Evolutionary conservation across 108 stramenopile species (phyloP).

Genomic region (Nitzschia palea): DNA sequence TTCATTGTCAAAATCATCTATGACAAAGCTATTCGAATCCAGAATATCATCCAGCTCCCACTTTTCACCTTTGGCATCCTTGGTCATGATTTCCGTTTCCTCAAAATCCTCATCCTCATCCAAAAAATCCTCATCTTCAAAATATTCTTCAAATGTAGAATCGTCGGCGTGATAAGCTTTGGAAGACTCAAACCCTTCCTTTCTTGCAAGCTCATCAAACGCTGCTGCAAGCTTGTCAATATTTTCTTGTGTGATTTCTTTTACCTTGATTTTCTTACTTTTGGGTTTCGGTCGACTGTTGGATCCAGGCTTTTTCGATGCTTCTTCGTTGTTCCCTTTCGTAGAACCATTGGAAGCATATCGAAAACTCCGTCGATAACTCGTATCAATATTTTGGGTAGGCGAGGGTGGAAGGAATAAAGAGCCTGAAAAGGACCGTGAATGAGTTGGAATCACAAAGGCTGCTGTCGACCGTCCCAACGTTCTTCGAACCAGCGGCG

Average conservation of each 20-base stretch:
- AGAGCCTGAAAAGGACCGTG: too few species aligned
- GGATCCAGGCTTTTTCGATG: not conserved
- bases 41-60: not conserved
- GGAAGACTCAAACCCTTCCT: constrained; percentile 79
- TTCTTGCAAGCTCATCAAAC: constrained; percentile 85
- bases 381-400: too few species aligned
- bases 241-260: constrained; percentile 18
- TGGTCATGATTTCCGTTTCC: not conserved
- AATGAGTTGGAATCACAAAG: not conserved
- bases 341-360: not conserved
- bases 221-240: constrained; percentile 49
- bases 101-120: constrained; percentile 38
- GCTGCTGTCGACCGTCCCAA: not conserved
- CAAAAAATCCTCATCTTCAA: constrained; percentile 49
- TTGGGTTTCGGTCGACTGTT: constrained; percentile 6
- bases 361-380: too few species aligned
- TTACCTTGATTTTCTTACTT: constrained; percentile 11
- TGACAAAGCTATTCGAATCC: not conserved
- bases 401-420: too few species aligned
- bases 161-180: constrained; percentile 58
- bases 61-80: not conserved
- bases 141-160: constrained; percentile 77
- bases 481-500: not conserved
- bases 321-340: not conserved
- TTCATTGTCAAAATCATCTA: constrained; percentile 18